Conservation (phyloP, 139 green algal genomes). For the Ettlia oleoabundans region DNA sequence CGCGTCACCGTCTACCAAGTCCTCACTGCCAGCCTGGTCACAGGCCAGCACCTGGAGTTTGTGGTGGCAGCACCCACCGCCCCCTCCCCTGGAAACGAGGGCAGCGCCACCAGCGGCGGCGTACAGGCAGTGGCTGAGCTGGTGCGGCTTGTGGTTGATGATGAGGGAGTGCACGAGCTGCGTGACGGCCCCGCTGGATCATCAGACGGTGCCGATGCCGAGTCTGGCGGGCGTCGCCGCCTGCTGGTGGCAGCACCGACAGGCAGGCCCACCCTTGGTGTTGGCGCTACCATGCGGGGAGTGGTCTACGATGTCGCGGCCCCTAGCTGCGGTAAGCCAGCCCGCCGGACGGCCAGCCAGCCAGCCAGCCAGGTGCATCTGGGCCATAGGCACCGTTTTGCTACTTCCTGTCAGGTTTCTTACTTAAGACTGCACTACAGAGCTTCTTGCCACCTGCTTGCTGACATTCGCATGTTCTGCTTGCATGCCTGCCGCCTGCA, state of each 20-base stretch:
- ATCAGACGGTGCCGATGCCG: not conserved
- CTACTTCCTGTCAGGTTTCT: too few species aligned
- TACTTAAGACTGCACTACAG: too few species aligned
- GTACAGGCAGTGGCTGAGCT: not conserved
- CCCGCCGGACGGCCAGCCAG: too few species aligned
- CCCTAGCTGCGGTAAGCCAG: too few species aligned
- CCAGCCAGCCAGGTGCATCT: too few species aligned
- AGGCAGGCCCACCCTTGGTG: not conserved
- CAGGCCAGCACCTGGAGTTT: constrained; percentile 1
- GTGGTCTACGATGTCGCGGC: too few species aligned
- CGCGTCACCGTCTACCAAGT: constrained; percentile 2
- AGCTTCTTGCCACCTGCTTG: not conserved
- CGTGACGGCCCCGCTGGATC: not conserved
- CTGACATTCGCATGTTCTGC: not conserved
- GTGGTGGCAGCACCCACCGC: constrained; percentile 5
- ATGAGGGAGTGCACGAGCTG: constrained; percentile 9
- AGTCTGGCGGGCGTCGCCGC: not conserved
- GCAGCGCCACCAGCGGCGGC: not conserved
- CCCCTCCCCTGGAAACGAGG: not conserved
- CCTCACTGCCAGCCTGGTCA: not conserved
- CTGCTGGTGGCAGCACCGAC: not conserved
- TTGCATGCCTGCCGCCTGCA: not conserved
- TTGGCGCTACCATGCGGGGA: not conserved
- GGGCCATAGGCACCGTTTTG: too few species aligned
- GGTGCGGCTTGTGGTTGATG: not conserved